A percentile compares a stretch with the other conserved stretches of the same genome.
Conservation (phyloP, 805 yeast species). For the Nakazawaea ambrosiae region DNA sequence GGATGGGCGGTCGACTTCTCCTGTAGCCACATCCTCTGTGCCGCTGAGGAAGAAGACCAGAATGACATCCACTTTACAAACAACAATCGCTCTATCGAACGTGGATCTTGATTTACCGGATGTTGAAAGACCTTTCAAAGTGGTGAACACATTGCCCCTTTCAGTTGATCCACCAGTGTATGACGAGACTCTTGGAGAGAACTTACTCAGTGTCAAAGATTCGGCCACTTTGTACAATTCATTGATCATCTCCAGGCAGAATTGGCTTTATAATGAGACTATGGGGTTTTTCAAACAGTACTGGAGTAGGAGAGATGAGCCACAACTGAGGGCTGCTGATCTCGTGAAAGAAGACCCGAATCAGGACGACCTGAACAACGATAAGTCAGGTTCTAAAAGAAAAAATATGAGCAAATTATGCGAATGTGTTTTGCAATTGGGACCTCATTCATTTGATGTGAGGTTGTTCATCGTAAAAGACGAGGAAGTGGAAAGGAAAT, state of each 20-base stretch:
- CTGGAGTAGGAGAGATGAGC: constrained; percentile 45
- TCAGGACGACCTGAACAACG: not conserved
- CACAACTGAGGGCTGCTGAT: constrained; percentile 29
- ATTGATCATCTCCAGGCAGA: constrained; percentile 62
- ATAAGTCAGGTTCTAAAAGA: constrained; percentile 31
- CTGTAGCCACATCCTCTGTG: too few species aligned
- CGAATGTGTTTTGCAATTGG: constrained; percentile 65
- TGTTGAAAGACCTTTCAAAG: constrained; percentile 55
- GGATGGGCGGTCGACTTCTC: too few species aligned
- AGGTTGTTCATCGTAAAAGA: constrained; percentile 81
- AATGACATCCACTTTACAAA: constrained; percentile 3
- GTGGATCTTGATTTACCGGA: constrained; percentile 7
- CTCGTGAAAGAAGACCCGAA: not conserved
- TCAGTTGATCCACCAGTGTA: constrained; percentile 55
- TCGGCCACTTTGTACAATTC: constrained; percentile 69
- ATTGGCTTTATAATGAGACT: constrained; percentile 45
- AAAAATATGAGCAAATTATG: constrained; percentile 87
- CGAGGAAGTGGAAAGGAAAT: constrained; percentile 51
- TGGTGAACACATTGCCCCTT: constrained; percentile 60
- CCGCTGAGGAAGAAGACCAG: too few species aligned
- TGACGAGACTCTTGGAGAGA: constrained; percentile 38
- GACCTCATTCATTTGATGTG: constrained; percentile 78
- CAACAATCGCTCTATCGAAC: constrained; percentile 4
- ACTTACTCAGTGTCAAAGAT: constrained; percentile 65
- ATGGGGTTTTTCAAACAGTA: constrained; percentile 57